phyloP scores from a whole-genome alignment of 129 eudicot genomes.

The Solidago caesia region DNA sequence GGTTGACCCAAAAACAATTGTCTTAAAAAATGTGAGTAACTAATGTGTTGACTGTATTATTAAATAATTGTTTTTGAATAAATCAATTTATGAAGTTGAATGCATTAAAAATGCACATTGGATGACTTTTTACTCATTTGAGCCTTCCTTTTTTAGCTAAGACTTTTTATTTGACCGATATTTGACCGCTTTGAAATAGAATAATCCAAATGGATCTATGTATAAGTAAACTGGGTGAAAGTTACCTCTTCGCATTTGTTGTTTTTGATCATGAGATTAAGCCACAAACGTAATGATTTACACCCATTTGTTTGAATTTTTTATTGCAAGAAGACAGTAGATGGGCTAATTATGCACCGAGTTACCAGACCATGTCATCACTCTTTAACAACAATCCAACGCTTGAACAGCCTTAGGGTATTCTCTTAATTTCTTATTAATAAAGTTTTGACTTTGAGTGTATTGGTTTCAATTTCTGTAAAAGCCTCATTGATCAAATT shows the following conservation, averaged over 20 bases:
- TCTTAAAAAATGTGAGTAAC: background rate
- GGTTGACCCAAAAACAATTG: background rate
- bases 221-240: background rate
- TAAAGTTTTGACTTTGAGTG: background rate
- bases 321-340: constrained; percentile 51
- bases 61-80: background rate
- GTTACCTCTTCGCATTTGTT: background rate
- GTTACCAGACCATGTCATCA: constrained; percentile 71
- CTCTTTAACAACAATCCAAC: constrained; percentile 51
- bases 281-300: constrained; percentile 6
- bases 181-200: background rate
- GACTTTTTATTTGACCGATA: background rate
- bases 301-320: constrained; percentile 22
- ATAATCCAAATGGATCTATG: background rate
- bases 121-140: background rate
- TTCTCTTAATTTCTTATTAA: constrained; percentile 9
- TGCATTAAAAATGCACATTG: background rate
- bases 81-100: background rate
- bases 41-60: background rate
- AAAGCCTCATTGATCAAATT: background rate
- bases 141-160: background rate
- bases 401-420: constrained; percentile 63
- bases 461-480: constrained; percentile 20
- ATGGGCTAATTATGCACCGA: constrained; percentile 66
- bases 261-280: background rate